These are phyloP conservation scores for Stramenopiles sp. DNA, from an alignment of 352 stramenopile species.

Conservation along the genomic window DNA sequence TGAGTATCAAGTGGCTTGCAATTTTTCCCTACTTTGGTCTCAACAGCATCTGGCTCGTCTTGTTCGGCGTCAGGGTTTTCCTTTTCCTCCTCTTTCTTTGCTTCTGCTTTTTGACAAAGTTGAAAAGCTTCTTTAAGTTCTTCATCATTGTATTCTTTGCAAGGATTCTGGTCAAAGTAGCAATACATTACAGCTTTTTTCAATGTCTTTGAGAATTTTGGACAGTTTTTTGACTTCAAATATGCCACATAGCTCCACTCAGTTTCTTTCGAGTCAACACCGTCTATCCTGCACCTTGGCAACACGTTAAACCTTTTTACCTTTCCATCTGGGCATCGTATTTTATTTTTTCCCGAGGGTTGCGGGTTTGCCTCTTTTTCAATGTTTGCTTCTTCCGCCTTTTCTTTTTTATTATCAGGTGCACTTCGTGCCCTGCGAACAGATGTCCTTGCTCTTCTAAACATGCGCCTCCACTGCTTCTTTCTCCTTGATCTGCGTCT, in stretches of 20 bases:
- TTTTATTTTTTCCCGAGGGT: background rate
- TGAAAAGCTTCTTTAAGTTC: conserved; percentile 5
- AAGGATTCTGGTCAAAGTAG: background rate
- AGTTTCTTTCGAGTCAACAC: background rate
- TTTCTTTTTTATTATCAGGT: background rate
- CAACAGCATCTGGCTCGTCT: background rate
- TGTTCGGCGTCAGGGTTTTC: conserved; percentile 8
- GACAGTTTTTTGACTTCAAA: conserved; percentile 5
- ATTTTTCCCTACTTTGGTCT: background rate
- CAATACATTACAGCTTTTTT: background rate
- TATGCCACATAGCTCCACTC: conserved; percentile 5
- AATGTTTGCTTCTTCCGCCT: background rate
- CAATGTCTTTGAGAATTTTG: background rate
- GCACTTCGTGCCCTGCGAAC: no score
- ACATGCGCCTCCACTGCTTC: background rate
- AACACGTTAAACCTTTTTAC: background rate
- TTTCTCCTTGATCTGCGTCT: background rate
- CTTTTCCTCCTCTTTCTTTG: background rate
- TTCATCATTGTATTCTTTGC: background rate
- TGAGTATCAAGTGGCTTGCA: background rate
- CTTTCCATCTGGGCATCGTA: conserved; percentile 1
- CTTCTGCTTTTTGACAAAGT: conserved; percentile 3
- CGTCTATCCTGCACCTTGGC: background rate
- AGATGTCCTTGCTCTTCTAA: no score
- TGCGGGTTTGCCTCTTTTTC: background rate